phyloP scores from a whole-genome alignment of 208 protist genomes.

The Leishmania braziliensis region DNA sequence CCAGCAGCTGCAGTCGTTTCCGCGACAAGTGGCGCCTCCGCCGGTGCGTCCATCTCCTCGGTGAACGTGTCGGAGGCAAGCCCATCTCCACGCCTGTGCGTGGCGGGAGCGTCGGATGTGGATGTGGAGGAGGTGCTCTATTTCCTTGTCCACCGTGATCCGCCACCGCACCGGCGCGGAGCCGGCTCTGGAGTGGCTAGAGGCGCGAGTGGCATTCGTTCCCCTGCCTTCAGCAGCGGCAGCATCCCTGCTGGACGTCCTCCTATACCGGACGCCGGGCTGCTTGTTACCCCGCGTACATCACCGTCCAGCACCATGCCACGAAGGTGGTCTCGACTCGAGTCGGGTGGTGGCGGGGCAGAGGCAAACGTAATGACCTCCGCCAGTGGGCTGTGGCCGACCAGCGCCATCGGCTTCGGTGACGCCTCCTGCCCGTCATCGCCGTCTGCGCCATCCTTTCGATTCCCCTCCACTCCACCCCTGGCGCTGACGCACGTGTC shows the following conservation, averaged over 20 bases:
- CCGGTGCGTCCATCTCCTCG: slow-evolving; percentile 5
- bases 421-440: background rate
- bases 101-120: slow-evolving; percentile 18
- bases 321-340: slow-evolving; percentile 13
- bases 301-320: background rate
- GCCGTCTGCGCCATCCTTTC: background rate
- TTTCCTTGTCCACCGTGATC: slow-evolving; percentile 30
- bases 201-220: background rate
- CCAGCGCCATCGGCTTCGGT: slow-evolving; percentile 13
- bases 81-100: slow-evolving; percentile 15
- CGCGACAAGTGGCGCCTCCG: background rate
- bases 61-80: background rate
- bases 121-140: slow-evolving; percentile 30
- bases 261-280: slow-evolving; percentile 14
- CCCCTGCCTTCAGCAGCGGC: slow-evolving; percentile 12
- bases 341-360: background rate
- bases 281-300: background rate
- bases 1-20: background rate
- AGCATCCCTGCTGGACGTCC: slow-evolving; percentile 8
- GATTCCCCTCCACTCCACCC: slow-evolving; percentile 24
- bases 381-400: slow-evolving; percentile 6
- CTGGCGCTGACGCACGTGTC: background rate
- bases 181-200: background rate
- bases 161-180: slow-evolving; percentile 1
- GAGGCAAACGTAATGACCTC: background rate